Percentiles rank a stretch among this genome's conserved stretches.
Evolutionary conservation across 78 protist genomes (phyloP).

Genomic region (Pelomyxa schiedti): DNA sequence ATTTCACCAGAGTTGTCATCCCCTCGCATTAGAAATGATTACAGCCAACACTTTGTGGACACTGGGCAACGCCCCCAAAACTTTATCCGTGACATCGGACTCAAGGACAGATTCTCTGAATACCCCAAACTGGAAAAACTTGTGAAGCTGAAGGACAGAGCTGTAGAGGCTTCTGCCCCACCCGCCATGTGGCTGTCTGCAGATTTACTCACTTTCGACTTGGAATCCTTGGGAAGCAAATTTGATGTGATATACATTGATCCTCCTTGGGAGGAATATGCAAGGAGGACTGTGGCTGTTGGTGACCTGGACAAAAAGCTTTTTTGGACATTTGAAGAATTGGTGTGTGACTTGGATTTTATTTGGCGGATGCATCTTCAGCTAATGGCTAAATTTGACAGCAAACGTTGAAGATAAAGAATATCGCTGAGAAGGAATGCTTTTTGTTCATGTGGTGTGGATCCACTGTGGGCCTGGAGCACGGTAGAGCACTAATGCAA

Average conservation of each 20-base stretch:
- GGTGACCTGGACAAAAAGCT: not conserved
- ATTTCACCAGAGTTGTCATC: too few relatives aligned
- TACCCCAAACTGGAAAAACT: constrained; percentile 17
- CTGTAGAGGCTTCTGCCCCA: not conserved
- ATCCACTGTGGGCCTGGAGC: not conserved
- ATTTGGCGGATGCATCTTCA: too few relatives aligned
- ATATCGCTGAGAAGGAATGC: constrained; percentile 1
- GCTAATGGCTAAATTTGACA: too few relatives aligned
- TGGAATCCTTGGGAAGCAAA: constrained; percentile 9
- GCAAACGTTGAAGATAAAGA: not conserved
- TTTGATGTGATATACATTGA: constrained; percentile 25
- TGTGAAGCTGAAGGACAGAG: not conserved
- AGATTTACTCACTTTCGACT: not conserved
- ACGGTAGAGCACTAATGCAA: constrained; percentile 10
- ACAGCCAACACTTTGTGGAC: constrained; percentile 15
- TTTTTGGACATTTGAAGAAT: not conserved
- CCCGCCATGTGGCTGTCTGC: not conserved
- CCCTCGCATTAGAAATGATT: constrained; percentile 17
- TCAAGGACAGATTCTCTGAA: constrained; percentile 5
- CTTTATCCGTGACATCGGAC: constrained; percentile 4
- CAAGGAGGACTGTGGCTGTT: not conserved
- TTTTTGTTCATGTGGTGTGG: constrained; percentile 17
- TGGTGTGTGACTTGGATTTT: too few relatives aligned
- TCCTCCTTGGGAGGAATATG: constrained; percentile 33
- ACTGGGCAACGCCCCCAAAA: constrained; percentile 22